Percentiles rank a stretch among this genome's conserved stretches.
phyloP scores from a whole-genome alignment of 1,284 basidiomycete species.

The Boletus subluridellus region DNA sequence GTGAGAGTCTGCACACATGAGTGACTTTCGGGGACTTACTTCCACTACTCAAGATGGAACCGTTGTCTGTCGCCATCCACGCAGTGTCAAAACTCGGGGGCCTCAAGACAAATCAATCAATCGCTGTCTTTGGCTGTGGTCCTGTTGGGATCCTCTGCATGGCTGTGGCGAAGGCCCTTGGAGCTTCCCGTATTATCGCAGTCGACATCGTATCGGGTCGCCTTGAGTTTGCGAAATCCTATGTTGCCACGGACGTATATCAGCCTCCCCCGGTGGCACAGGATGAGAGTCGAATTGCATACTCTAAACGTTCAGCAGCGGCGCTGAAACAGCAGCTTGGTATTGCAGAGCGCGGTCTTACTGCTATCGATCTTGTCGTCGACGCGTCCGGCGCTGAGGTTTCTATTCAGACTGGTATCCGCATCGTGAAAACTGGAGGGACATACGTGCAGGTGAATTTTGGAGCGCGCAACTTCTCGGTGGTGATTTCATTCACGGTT shows the following conservation, averaged over 20 bases:
- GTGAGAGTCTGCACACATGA: slow-evolving; percentile 37
- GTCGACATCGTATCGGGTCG: slow-evolving; percentile 83
- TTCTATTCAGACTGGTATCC: slow-evolving; percentile 81
- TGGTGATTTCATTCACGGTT: slow-evolving; percentile 1
- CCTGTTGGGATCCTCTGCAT: slow-evolving; percentile 91
- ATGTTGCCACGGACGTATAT: slow-evolving; percentile 85
- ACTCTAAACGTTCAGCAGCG: slow-evolving; percentile 66
- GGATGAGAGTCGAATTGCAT: slow-evolving; percentile 66
- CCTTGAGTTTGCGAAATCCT: slow-evolving; percentile 82
- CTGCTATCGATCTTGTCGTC: slow-evolving; percentile 67
- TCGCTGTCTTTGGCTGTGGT: slow-evolving; percentile 85
- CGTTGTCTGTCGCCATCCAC: slow-evolving; percentile 89
- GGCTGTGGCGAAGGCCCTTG: slow-evolving; percentile 89
- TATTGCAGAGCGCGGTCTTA: slow-evolving; percentile 57
- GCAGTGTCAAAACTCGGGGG: slow-evolving; percentile 76
- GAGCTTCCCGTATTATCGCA: slow-evolving; percentile 76
- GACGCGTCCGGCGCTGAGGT: slow-evolving; percentile 89
- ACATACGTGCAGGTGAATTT: slow-evolving; percentile 60
- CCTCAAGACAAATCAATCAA: slow-evolving; percentile 68
- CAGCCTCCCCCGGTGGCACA: slow-evolving; percentile 60
- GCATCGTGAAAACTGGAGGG: slow-evolving; percentile 70
- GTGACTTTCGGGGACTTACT: background rate
- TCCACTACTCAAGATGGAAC: slow-evolving; percentile 72
- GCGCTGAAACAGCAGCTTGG: slow-evolving; percentile 55
- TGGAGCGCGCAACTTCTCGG: background rate